Evolutionary conservation across 2,329 filamentous ascomycete species (phyloP).

Genomic region (Fusarium drepaniforme): DNA sequence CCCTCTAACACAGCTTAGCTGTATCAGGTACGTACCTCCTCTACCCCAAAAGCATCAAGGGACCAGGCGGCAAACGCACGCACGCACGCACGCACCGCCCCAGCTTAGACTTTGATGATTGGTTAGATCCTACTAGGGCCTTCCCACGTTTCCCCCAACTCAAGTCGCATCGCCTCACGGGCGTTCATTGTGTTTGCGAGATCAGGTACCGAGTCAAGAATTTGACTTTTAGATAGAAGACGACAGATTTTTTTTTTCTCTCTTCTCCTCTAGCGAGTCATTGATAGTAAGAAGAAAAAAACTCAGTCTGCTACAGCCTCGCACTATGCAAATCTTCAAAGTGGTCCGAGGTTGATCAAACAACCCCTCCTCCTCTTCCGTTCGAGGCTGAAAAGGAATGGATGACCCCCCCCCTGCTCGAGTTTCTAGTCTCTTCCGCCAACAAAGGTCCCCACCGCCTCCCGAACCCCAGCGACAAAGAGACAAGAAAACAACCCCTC

Average conservation of each 20-base stretch:
- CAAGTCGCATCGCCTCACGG: slow-evolving; percentile 28
- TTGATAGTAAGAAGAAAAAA: slow-evolving; percentile 2
- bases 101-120: slow-evolving; percentile 33
- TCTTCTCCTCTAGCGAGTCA: slow-evolving; percentile 19
- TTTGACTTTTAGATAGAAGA: slow-evolving; percentile 8
- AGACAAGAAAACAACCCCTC: slow-evolving; percentile 17
- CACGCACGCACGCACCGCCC: slow-evolving; percentile 20
- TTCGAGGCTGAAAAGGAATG: slow-evolving; percentile 37
- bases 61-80: slow-evolving; percentile 34
- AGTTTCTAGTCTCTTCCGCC: slow-evolving; percentile 34
- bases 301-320: neutral
- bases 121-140: slow-evolving; percentile 38
- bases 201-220: slow-evolving; percentile 38
- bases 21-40: slow-evolving; percentile 3
- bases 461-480: slow-evolving; percentile 13
- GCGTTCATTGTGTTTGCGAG: slow-evolving; percentile 29
- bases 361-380: slow-evolving; percentile 14
- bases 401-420: slow-evolving; percentile 33
- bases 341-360: slow-evolving; percentile 7
- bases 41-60: slow-evolving; percentile 36
- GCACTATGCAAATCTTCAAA: neutral
- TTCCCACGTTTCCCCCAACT: slow-evolving; percentile 36
- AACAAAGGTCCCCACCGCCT: slow-evolving; percentile 33
- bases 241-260: neutral
- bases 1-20: neutral